Conservation (phyloP, 768 basidiomycete species). For the Boletus rex-veris region DNA sequence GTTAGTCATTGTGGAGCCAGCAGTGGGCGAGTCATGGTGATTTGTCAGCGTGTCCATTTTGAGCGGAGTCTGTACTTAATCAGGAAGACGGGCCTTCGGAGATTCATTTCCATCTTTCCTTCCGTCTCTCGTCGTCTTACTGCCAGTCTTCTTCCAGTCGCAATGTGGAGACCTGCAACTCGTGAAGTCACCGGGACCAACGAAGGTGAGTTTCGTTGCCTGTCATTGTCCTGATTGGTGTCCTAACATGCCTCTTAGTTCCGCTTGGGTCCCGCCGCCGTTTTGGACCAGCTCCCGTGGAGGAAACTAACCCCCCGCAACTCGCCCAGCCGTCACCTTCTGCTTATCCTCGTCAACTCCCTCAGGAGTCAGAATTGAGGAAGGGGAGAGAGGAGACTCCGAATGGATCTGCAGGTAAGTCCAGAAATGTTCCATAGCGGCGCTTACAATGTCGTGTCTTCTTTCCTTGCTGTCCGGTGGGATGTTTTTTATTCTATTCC, state of each 20-base stretch:
- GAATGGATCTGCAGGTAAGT: constrained; percentile 76
- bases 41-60: constrained; percentile 31
- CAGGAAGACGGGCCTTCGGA: constrained; percentile 27
- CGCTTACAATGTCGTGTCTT: constrained; percentile 38
- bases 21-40: background rate
- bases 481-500: constrained; percentile 19
- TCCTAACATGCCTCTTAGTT: constrained; percentile 39
- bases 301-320: constrained; percentile 79
- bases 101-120: constrained; percentile 31
- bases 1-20: constrained; percentile 4
- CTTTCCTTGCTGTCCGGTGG: constrained; percentile 36
- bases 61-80: constrained; percentile 34
- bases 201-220: constrained; percentile 59
- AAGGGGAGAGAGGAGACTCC: constrained; percentile 69
- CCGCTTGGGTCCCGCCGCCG: constrained; percentile 87
- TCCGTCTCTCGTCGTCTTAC: constrained; percentile 11
- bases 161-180: constrained; percentile 88
- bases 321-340: constrained; percentile 85
- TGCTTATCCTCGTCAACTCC: constrained; percentile 68
- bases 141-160: constrained; percentile 35
- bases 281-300: constrained; percentile 83
- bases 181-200: constrained; percentile 91
- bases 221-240: constrained; percentile 2
- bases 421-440: constrained; percentile 31
- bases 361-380: constrained; percentile 56